Conservation (phyloP, 225 moss, liverwort and hornwort species). For the Lunularia cruciata region DNA sequence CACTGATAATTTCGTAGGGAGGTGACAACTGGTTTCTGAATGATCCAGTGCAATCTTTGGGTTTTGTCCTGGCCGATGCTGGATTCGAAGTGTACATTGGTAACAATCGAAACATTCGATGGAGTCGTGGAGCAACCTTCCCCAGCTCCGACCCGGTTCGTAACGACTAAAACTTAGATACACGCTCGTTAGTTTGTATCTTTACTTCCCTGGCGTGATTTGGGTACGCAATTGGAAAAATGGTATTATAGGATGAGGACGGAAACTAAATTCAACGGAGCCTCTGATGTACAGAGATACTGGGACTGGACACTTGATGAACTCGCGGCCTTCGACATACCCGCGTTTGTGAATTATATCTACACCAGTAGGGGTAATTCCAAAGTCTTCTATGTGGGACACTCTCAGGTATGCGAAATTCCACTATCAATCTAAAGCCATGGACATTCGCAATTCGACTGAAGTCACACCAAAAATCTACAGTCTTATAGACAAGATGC, state of each 20-base stretch:
- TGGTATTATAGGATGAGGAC: no score
- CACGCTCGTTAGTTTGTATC: no score
- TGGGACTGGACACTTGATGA: constrained; percentile 49
- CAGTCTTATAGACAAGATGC: no score
- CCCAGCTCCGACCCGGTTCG: no score
- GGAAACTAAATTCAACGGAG: not conserved
- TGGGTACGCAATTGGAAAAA: no score
- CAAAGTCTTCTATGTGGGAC: constrained; percentile 30
- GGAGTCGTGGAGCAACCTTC: constrained; percentile 42
- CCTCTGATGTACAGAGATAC: constrained; percentile 20
- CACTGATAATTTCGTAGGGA: constrained; percentile 15
- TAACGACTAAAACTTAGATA: no score
- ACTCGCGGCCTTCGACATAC: constrained; percentile 24
- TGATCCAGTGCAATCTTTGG: constrained; percentile 20
- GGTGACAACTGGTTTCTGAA: constrained; percentile 35
- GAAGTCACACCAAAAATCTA: no score
- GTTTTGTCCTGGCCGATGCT: constrained; percentile 24
- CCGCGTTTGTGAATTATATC: constrained; percentile 18
- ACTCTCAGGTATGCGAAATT: constrained; percentile 43
- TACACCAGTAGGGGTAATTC: constrained; percentile 23
- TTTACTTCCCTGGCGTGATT: no score
- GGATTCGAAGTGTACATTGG: constrained; percentile 41
- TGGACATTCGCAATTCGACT: no score
- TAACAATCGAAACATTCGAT: constrained; percentile 28
- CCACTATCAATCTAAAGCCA: no score